These are phyloP conservation scores for Penicillium verhagenii DNA, from an alignment of 495 filamentous ascomycete genomes.

Conservation along the genomic window DNA sequence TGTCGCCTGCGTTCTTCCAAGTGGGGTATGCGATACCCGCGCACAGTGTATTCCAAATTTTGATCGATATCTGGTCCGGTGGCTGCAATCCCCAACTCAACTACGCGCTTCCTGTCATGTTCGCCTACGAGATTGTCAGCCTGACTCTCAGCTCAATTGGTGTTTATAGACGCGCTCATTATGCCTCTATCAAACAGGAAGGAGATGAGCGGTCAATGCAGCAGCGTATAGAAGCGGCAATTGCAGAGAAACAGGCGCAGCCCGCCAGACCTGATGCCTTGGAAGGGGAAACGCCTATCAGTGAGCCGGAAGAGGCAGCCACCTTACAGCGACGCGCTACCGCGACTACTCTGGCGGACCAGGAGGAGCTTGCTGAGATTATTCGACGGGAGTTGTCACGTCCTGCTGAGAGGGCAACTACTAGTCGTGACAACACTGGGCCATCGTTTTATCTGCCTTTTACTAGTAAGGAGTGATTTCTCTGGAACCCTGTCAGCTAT, in stretches of 20 bases:
- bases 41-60: slow-evolving; percentile 41
- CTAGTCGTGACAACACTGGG: slow-evolving; percentile 10
- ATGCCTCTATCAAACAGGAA: slow-evolving; percentile 37
- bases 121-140: slow-evolving; percentile 33
- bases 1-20: slow-evolving; percentile 47
- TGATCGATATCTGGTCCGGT: slow-evolving; percentile 49
- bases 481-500: background rate
- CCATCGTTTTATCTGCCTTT: slow-evolving; percentile 16
- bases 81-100: slow-evolving; percentile 47
- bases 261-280: background rate
- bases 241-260: slow-evolving; percentile 11
- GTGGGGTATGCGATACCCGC: slow-evolving; percentile 48
- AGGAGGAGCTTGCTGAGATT: slow-evolving; percentile 11
- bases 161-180: slow-evolving; percentile 40
- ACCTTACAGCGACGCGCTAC: slow-evolving; percentile 7
- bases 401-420: slow-evolving; percentile 1
- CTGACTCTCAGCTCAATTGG: slow-evolving; percentile 31
- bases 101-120: slow-evolving; percentile 44
- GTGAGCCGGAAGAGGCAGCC: background rate
- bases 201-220: slow-evolving; percentile 22
- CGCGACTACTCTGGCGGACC: slow-evolving; percentile 1
- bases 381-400: slow-evolving; percentile 18
- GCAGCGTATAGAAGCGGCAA: slow-evolving; percentile 26
- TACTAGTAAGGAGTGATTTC: slow-evolving; percentile 1
- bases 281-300: background rate